Base-by-base conservation (phyloP, 169 alveolate genomes). In the Haemoproteus tartakovskyi region DNA sequence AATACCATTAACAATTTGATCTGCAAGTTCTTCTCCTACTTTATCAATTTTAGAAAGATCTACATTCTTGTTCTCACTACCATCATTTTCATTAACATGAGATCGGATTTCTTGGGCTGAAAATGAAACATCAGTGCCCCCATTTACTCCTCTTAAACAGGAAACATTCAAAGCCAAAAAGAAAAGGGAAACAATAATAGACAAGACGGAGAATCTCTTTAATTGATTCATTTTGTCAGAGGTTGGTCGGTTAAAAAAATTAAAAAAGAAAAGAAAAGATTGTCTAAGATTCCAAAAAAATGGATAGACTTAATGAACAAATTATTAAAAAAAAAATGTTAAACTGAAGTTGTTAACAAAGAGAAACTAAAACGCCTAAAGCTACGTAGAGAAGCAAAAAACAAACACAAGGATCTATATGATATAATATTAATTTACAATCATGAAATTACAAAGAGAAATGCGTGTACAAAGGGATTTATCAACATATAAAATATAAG, bases 11-110 rank as follows among this genome's bases (percentile, higher is more conserved):
- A 62, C 60, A 24, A 70, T 54, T 21, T 12, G 43, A 21, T 70
- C 78, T 5, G 83, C 83, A 24, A 70, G 16, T 8, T 57, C 74
- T 56, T 70, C 18, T 21, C 78, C 61, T 21, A 70, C 16, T 14
- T 22, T 38, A 11, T 70, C 74, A 11, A 70, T 5, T 27, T 70
- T 43, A 29, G 63, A 11, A 12, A 74, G 43, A 26, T 56, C 78
- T 6, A 41, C 30, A 54, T 70, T 21, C 51, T 60, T 70, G 43
- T 47, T 11, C 63, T 61, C 9, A 43, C 74, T 21, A 36, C 8
- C 47, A 57, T 64, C 63, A 14, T 26, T 54, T 64, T 59, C 81
- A 38, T 18, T 46, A 16, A 52, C 57, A 54, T 52, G 81, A 16
- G 61, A 9, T 33, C 43, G 9, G 9, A 33, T 33, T 33, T 6